Conservation (phyloP, 169 alveolate species). For the Eimeria necatrix region DNA sequence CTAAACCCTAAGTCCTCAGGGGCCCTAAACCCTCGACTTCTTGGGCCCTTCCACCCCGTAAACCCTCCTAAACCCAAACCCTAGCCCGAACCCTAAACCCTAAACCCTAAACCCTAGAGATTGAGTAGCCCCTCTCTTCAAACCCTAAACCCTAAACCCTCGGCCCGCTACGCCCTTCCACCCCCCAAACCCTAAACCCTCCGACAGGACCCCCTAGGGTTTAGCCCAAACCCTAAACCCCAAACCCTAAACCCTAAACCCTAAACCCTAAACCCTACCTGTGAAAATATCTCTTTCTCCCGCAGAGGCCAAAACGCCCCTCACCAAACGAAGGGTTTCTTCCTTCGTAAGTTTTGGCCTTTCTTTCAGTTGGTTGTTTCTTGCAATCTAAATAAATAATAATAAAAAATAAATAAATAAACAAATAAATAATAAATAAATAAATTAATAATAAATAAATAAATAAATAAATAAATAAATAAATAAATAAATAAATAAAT, state of each 20-base stretch:
- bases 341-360: slow-evolving; percentile 63
- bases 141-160: background rate
- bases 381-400: slow-evolving; percentile 28
- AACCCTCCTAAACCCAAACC: background rate
- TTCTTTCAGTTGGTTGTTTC: slow-evolving; percentile 50
- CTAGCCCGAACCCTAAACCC: background rate
- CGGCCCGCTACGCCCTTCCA: background rate
- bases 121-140: too few species aligned
- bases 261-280: slow-evolving; percentile 76
- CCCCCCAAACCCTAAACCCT: slow-evolving; percentile 22
- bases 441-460: too few species aligned
- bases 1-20: background rate
- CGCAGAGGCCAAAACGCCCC: slow-evolving; percentile 81
- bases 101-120: background rate
- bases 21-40: background rate
- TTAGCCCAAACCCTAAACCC: slow-evolving; percentile 1
- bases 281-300: slow-evolving; percentile 84
- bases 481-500: too few species aligned
- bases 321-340: slow-evolving; percentile 67
- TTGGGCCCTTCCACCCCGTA: too few species aligned
- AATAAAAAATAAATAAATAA: too few species aligned
- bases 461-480: too few species aligned
- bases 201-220: too few species aligned
- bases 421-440: background rate
- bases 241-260: slow-evolving; percentile 21